Evolutionary conservation across 441 rosid genomes (phyloP).

Genomic region (Adansonia rubrostipa): DNA sequence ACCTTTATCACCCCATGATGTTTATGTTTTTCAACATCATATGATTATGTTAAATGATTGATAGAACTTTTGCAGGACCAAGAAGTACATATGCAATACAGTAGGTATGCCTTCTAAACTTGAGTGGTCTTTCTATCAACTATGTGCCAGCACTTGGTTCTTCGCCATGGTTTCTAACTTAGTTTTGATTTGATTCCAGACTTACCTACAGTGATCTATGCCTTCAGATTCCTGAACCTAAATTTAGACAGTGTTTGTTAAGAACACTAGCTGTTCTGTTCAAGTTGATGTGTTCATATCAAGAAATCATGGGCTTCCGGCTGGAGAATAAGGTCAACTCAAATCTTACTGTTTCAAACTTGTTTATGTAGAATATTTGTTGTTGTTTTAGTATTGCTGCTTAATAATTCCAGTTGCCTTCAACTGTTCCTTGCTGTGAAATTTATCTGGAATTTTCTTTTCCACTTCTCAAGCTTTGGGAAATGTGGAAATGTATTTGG

Average conservation of each 20-base stretch:
- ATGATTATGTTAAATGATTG: conserved; percentile 34
- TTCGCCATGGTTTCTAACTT: conserved; percentile 40
- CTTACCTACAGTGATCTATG: conserved; percentile 98
- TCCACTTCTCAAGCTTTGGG: conserved; percentile 11
- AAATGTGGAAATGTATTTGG: conserved; percentile 9
- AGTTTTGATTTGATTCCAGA: conserved; percentile 56
- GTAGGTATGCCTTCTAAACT: conserved; percentile 59
- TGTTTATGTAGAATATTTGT: conserved; percentile 10
- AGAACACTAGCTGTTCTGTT: conserved; percentile 84
- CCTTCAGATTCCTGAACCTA: conserved; percentile 91
- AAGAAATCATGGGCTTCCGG: conserved; percentile 84
- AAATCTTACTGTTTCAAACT: conserved; percentile 24
- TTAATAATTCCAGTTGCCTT: neutral
- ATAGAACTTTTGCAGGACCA: conserved; percentile 67
- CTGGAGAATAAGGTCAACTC: conserved; percentile 62
- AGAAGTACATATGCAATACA: conserved; percentile 58
- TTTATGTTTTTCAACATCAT: conserved; percentile 24
- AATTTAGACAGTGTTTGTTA: conserved; percentile 88
- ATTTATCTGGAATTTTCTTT: neutral
- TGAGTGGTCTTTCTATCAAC: conserved; percentile 19
- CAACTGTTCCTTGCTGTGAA: neutral
- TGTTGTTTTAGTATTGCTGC: neutral
- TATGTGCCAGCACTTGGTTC: conserved; percentile 18
- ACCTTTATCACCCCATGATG: conserved; percentile 12
- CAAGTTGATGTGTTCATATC: conserved; percentile 85